These are phyloP conservation scores for Epichloe elymi DNA, from an alignment of 2,329 filamentous ascomycete species.

Conservation along the genomic window DNA sequence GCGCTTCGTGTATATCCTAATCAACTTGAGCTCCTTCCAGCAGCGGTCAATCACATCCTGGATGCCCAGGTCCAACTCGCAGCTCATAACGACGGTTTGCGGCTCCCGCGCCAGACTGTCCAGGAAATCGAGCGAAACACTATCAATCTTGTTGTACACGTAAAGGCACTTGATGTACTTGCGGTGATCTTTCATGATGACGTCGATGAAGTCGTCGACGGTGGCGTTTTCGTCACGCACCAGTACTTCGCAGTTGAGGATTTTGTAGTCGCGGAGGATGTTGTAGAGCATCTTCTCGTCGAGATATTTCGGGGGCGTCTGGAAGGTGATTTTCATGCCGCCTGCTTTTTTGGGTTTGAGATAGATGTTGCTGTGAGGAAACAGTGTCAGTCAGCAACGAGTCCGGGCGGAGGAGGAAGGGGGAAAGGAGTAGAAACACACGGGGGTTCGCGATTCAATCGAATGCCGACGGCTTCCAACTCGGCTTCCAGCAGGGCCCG, in stretches of 20 bases:
- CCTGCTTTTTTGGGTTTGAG: conserved; percentile 91
- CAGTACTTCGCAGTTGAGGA: conserved; percentile 92
- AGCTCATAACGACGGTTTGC: conserved; percentile 92
- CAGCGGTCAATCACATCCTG: conserved; percentile 87
- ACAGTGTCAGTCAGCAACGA: background rate
- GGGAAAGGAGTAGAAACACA: conserved; percentile 28
- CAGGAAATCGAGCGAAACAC: conserved; percentile 83
- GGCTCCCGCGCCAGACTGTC: conserved; percentile 86
- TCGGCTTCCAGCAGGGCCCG: conserved; percentile 80
- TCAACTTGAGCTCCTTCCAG: conserved; percentile 84
- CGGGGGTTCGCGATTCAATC: conserved; percentile 89
- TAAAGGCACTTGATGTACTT: conserved; percentile 95
- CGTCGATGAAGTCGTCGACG: conserved; percentile 96
- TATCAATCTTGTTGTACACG: conserved; percentile 99
- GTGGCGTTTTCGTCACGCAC: conserved; percentile 91
- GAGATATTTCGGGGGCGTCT: conserved; percentile 72
- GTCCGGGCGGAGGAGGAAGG: too few species aligned
- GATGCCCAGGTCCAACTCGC: conserved; percentile 87
- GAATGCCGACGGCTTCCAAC: conserved; percentile 86
- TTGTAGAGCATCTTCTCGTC: conserved; percentile 99
- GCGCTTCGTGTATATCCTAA: conserved; percentile 92
- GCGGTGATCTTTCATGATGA: conserved; percentile 97
- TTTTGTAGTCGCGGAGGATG: conserved; percentile 96
- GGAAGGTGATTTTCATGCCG: conserved; percentile 98
- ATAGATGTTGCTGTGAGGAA: conserved; percentile 70